Percentiles rank a stretch among this genome's conserved stretches.
Evolutionary conservation across 148 eudicot genomes (phyloP).

Genomic region (Rhododendron griersonianum): DNA sequence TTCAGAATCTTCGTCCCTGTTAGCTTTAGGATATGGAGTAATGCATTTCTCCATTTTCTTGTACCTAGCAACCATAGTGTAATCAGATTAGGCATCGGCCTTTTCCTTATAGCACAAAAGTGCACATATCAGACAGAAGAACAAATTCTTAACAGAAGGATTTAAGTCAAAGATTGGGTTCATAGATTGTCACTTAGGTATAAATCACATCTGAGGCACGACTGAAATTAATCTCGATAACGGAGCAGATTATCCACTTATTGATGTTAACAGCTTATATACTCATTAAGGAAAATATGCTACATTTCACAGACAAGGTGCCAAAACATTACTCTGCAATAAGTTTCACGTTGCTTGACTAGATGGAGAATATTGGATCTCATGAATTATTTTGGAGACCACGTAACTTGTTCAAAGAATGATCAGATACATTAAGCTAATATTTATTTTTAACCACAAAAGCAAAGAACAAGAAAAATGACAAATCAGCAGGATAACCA

Average conservation of each 20-base stretch:
- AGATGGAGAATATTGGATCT: neutral
- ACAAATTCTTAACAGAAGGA: neutral
- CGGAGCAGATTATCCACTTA: neutral
- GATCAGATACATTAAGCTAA: neutral
- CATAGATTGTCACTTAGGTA: neutral
- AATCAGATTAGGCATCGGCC: neutral
- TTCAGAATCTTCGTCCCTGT: slow-evolving; percentile 23
- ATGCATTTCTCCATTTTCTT: slow-evolving; percentile 90
- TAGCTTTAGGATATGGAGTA: slow-evolving; percentile 46
- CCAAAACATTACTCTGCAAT: neutral
- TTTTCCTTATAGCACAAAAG: neutral
- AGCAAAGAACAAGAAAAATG: neutral
- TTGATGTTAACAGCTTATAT: neutral
- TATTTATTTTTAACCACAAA: neutral
- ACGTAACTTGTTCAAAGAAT: neutral
- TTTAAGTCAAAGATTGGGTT: neutral
- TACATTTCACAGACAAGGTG: neutral
- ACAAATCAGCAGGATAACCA: neutral
- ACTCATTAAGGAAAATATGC: neutral
- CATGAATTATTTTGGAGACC: neutral
- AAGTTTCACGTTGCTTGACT: neutral
- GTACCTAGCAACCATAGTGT: slow-evolving; percentile 54
- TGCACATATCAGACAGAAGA: neutral
- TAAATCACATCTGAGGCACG: neutral
- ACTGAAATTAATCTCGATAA: neutral